Evolutionary conservation across 257 asterid species (phyloP).

Genomic region (Solanum stenotomum): DNA sequence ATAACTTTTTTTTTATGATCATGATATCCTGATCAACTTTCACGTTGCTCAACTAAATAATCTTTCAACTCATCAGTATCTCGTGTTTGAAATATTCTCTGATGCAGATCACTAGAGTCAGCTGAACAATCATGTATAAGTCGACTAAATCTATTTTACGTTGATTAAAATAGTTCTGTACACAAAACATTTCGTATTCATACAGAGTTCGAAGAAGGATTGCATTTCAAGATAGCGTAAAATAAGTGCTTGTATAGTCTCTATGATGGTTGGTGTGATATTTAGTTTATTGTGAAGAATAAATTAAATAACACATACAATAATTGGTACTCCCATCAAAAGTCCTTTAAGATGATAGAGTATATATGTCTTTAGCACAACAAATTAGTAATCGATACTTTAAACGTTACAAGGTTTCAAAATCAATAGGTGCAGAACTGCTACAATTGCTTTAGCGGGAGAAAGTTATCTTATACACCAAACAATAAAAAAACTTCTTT

Average conservation of each 20-base stretch:
- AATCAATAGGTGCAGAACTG: no score
- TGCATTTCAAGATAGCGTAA: neutral
- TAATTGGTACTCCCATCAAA: neutral
- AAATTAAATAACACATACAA: neutral
- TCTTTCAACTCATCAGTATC: neutral
- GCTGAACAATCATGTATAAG: neutral
- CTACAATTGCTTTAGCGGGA: no score
- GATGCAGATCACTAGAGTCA: neutral
- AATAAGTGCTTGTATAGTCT: neutral
- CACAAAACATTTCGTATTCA: fast-evolving
- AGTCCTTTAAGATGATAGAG: neutral
- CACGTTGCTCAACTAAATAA: no score
- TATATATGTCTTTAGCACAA: no score
- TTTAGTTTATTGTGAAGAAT: neutral
- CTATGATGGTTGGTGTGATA: neutral
- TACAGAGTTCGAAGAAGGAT: neutral
- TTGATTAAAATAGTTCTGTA: neutral
- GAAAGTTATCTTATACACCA: neutral
- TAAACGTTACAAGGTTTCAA: no score
- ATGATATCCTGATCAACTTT: no score
- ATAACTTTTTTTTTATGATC: no score
- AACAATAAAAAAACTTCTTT: neutral
- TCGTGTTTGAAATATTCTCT: neutral
- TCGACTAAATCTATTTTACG: neutral
- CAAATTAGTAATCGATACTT: no score